Base-by-base conservation (phyloP, 306 rosid genomes). In the Cicer judaicum region DNA sequence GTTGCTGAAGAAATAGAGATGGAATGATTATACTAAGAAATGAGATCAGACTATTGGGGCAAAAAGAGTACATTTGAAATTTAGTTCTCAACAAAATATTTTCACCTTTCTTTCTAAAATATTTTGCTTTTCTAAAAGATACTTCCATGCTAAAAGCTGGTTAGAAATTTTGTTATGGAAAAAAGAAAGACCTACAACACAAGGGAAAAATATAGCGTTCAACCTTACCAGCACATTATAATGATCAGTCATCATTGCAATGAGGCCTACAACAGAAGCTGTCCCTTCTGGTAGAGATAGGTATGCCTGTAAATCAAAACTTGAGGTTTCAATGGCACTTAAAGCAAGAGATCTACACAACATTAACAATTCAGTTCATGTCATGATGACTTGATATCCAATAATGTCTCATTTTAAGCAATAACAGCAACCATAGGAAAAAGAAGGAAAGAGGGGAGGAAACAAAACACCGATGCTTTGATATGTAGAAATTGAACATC, bases 281-380 rank as follows among this genome's bases (percentile, higher is more conserved):
- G 88, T 82, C 42, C 97, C 97, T 78, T 92, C 97, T 68, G 97
- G 97, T 73, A 92, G 81, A 71, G 97, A 89, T 68, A 92, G 82
- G 85, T 92, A 92, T n/a, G 96, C 96, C 97, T 92, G 87, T 34
- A 78, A 79, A 85, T 78, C 47, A 78, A 56, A 78, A 50, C 48
- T 13, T 43, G 15, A 8, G 48, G 49, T 70, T 70, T 61, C 57
- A 78, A 24, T 70, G 9, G 65, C 57, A 70, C 77, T 60, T 78
- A 40, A 50, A 14, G 64, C 16, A 14, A 60, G 54, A 60, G 39
- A 60, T 48, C 15, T 49, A 62, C 57, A 62, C 29, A 62, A 11
- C 49, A 70, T 60, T 41, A 50, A 78, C 7, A 78, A 78, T 42
- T 7, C 47, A 50, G 62, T 24, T 61, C 10, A 55, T 44, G 69